Base-by-base conservation (phyloP, 75 land plant species). In the Sequoia sempervirens region DNA sequence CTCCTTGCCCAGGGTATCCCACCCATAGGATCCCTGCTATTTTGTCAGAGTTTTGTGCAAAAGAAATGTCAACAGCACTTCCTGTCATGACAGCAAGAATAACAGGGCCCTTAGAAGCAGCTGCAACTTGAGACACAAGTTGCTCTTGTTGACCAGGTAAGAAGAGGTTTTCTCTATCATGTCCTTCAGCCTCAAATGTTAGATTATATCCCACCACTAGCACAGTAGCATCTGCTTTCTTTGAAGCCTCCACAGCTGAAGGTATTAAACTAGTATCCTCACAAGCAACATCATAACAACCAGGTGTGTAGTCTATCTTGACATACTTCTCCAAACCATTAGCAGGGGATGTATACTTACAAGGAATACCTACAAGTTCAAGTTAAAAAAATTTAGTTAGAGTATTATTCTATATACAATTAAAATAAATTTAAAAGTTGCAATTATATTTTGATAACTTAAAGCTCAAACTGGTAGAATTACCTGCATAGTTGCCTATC, bases 401-500 rank as follows among this genome's bases (percentile, higher is more conserved):
- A 20, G 20, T 61, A 10, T 61, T 2, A 4, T 4, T 61, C 20
- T 61, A 61, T 18, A 61, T 20, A 3, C 17, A 5, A 61, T 18
- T 0, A 61, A 18, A 61, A 61, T 56, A 56, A 56, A 56, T 17
- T 56, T 56, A 18, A 18, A 61, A 61, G 4, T 61, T 26, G 20
- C 26, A 18, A 61, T 11, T 58, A 58, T 17, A 58, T 58, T 14
- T 58, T 20, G 12, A 18, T 17, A 61, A 61, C 17, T 72, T 83
- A 9, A 45, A 46, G 12, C 50, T 46, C 50, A 9, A 46, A 46
- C 1, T 46, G 50, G 12, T 46, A 46, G 50, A 61, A 12, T 93
- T 83, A 92, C 94, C 94, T 84, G 87, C 93, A 83, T 95, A 98
- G 86, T 97, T 94, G n/a, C 98, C 98, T 2, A 96, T 91, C 98